Conservation (phyloP, 2,329 filamentous ascomycete species). For the Hyphodiscus sp. region DNA sequence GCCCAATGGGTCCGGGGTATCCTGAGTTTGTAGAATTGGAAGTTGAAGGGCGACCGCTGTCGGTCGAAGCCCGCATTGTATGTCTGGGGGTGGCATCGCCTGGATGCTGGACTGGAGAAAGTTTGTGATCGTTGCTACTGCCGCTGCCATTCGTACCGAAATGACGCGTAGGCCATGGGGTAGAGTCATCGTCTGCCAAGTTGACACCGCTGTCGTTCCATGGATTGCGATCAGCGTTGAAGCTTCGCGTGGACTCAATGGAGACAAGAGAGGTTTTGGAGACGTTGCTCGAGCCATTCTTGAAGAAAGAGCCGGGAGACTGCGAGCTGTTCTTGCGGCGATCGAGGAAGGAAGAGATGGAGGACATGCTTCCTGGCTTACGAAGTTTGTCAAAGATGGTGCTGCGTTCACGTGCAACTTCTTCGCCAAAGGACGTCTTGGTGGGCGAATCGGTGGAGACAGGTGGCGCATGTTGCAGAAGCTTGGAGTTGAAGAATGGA, state of each 20-base stretch:
- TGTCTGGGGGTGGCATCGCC: conserved; percentile 82
- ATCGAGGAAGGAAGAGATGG: conserved; percentile 92
- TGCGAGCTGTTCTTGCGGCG: conserved; percentile 90
- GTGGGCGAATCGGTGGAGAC: conserved; percentile 83
- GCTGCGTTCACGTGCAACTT: conserved; percentile 70
- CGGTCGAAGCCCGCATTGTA: conserved; percentile 75
- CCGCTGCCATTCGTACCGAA: conserved; percentile 51
- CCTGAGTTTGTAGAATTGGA: conserved; percentile 93
- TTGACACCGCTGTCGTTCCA: conserved; percentile 99
- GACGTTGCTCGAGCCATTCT: conserved; percentile 78
- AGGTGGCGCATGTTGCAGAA: conserved; percentile 85
- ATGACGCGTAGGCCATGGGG: conserved; percentile 55
- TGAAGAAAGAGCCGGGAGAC: conserved; percentile 81
- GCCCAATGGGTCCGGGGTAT: conserved; percentile 89
- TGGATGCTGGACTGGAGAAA: conserved; percentile 56
- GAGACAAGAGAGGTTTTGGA: conserved; percentile 95
- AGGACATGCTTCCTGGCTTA: conserved; percentile 91
- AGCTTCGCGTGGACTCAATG: conserved; percentile 89
- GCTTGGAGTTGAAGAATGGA: conserved; percentile 94
- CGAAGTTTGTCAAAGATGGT: conserved; percentile 87
- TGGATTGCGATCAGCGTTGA: conserved; percentile 85
- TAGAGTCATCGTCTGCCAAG: conserved; percentile 74
- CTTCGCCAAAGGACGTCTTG: conserved; percentile 76
- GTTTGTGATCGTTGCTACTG: conserved; percentile 52
- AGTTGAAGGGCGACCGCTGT: conserved; percentile 87